Conservation (phyloP, 345 rosid genomes). For the Linum tenue region DNA sequence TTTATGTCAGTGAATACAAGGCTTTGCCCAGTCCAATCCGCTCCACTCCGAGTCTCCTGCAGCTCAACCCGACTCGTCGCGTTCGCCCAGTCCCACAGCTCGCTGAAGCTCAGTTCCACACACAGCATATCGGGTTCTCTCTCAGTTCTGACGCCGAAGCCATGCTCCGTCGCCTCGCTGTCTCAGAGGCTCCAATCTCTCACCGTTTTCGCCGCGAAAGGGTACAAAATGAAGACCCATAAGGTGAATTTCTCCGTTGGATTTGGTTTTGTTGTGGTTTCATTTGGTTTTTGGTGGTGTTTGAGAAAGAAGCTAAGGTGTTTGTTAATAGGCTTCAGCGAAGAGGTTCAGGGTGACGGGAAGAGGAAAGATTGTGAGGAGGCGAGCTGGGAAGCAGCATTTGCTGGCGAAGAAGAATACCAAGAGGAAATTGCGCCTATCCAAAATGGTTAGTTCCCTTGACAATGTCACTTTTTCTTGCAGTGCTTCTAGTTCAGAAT, state of each 20-base stretch:
- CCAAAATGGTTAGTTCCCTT: slow-evolving; percentile 61
- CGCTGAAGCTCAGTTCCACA: slow-evolving; percentile 43
- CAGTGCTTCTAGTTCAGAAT: too few species aligned
- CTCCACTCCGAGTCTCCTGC: slow-evolving; percentile 20
- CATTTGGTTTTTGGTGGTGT: slow-evolving; percentile 13
- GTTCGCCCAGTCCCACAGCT: slow-evolving; percentile 24
- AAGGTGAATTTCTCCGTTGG: slow-evolving; percentile 47
- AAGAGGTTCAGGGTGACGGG: slow-evolving; percentile 94
- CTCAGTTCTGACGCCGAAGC: slow-evolving; percentile 28
- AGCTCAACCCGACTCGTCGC: slow-evolving; percentile 31
- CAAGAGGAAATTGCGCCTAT: slow-evolving; percentile 76
- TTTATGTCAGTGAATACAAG: slow-evolving; percentile 32
- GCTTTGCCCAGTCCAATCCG: slow-evolving; percentile 18
- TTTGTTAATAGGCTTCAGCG: slow-evolving; percentile 64
- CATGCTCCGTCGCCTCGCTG: slow-evolving; percentile 19
- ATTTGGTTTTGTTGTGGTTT: slow-evolving; percentile 42
- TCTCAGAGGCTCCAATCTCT: slow-evolving; percentile 36
- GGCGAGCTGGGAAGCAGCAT: slow-evolving; percentile 96
- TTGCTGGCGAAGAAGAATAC: slow-evolving; percentile 82
- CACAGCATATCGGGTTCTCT: slow-evolving; percentile 41
- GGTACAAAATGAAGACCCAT: slow-evolving; percentile 95
- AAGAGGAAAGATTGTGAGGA: slow-evolving; percentile 75
- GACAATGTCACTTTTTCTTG: too few species aligned
- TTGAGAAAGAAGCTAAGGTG: slow-evolving; percentile 4
- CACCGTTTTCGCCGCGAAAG: slow-evolving; percentile 69